Percentiles rank a stretch among this genome's conserved stretches.
Conservation (phyloP, 495 filamentous ascomycete genomes). For the Neurospora sp. region DNA sequence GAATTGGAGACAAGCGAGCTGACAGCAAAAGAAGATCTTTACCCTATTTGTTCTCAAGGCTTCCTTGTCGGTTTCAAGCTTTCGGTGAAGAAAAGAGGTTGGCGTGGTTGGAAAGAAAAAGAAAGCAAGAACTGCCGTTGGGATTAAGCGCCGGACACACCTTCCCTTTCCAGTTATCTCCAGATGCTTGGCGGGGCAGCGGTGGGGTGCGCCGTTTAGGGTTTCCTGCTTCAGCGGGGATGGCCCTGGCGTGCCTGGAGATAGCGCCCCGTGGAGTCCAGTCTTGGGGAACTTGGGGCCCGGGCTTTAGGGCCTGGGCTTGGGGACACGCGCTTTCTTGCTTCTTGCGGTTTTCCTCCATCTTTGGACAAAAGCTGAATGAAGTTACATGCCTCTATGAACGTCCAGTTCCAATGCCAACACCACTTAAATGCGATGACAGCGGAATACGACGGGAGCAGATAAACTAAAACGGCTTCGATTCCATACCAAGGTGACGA, state of each 20-base stretch:
- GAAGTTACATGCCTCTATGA: no score
- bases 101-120: neutral
- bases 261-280: neutral
- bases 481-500: neutral
- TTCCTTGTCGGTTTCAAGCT: neutral
- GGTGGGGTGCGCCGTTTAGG: neutral
- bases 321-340: neutral
- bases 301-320: neutral
- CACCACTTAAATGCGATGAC: neutral
- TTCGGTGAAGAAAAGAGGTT: neutral
- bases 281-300: neutral
- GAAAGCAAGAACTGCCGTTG: neutral
- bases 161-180: neutral
- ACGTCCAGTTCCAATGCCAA: neutral
- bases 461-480: neutral
- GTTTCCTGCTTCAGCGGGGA: neutral
- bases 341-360: no score
- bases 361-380: no score
- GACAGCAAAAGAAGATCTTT: neutral
- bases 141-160: neutral
- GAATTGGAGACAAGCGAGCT: neutral
- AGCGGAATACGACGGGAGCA: neutral
- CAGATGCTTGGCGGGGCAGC: neutral
- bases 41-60: neutral
- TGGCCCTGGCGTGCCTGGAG: neutral